phyloP scores from a whole-genome alignment of 1,284 basidiomycete species.

The Sporisorium exsertum region DNA sequence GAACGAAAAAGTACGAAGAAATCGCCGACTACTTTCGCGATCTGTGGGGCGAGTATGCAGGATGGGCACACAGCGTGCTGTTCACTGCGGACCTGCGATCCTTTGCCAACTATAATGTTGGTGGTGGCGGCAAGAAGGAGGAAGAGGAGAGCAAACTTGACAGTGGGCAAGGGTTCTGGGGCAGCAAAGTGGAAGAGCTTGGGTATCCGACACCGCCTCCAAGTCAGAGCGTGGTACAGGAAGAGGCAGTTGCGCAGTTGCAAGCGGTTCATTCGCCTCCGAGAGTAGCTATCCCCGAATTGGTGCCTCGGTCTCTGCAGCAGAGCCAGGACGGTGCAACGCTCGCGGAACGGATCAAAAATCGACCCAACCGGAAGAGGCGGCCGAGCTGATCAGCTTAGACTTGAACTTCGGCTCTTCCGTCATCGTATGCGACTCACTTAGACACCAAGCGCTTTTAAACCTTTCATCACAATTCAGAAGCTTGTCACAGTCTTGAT shows the following conservation, averaged over 20 bases:
- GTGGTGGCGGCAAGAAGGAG: conserved; percentile 34
- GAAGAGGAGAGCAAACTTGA: conserved; percentile 24
- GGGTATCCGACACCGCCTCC: conserved; percentile 19
- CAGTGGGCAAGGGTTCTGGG: conserved; percentile 19
- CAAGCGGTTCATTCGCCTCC: conserved; percentile 37
- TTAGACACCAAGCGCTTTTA: not conserved
- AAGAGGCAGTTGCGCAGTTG: conserved; percentile 14
- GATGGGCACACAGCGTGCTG: conserved; percentile 67
- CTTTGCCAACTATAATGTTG: conserved; percentile 50
- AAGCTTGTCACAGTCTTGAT: not conserved
- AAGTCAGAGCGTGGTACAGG: conserved; percentile 15
- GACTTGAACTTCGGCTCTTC: not conserved
- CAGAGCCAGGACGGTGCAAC: conserved; percentile 9
- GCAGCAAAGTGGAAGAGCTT: not conserved
- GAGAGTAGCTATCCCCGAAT: conserved; percentile 20
- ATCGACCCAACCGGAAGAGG: conserved; percentile 40
- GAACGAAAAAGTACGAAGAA: conserved; percentile 63
- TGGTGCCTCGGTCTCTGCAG: conserved; percentile 21
- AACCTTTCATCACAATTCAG: not conserved
- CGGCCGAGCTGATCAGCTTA: conserved; percentile 7
- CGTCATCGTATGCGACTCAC: not conserved
- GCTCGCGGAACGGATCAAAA: conserved; percentile 37
- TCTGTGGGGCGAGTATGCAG: conserved; percentile 66
- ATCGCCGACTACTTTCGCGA: conserved; percentile 61
- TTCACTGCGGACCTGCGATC: conserved; percentile 65